These are phyloP conservation scores for Salix koriyanagi DNA, from an alignment of 345 rosid species.

Conservation along the genomic window DNA sequence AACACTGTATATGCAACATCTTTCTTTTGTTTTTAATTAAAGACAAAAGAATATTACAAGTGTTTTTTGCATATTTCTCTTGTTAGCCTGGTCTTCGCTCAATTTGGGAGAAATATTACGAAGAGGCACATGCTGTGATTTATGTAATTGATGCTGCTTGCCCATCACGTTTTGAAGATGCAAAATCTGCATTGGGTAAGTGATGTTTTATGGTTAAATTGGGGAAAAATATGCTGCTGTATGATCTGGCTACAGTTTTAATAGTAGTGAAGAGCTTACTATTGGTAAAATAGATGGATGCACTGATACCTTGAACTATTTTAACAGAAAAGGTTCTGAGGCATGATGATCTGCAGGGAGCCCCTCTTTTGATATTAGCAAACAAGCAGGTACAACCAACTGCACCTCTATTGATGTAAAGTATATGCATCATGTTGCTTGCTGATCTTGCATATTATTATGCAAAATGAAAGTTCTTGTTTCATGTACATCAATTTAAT, in stretches of 20 bases:
- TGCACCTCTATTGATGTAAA: neutral
- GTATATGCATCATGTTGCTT: neutral
- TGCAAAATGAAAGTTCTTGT: neutral
- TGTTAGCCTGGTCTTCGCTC: slow-evolving; percentile 90
- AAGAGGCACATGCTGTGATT: slow-evolving; percentile 94
- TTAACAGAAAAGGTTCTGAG: slow-evolving; percentile 81
- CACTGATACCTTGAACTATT: slow-evolving; percentile 6
- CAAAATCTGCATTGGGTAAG: slow-evolving; percentile 88
- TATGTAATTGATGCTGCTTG: slow-evolving; percentile 89
- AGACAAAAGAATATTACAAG: neutral
- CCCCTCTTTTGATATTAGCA: slow-evolving; percentile 87
- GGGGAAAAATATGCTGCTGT: neutral
- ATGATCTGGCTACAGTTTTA: neutral
- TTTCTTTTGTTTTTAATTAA: slow-evolving; percentile 23
- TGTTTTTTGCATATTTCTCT: neutral
- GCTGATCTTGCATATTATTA: neutral
- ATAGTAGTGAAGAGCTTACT: neutral
- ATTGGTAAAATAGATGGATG: neutral
- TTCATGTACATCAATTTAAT: neutral
- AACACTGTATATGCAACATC: neutral
- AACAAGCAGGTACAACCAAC: slow-evolving; percentile 71
- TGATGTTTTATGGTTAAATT: neutral
- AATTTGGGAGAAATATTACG: slow-evolving; percentile 98
- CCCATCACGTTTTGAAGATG: slow-evolving; percentile 92
- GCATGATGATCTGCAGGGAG: slow-evolving; percentile 94